Evolutionary conservation across 2,329 filamentous ascomycete species (phyloP).

Genomic region (Pleomassaria siparia): DNA sequence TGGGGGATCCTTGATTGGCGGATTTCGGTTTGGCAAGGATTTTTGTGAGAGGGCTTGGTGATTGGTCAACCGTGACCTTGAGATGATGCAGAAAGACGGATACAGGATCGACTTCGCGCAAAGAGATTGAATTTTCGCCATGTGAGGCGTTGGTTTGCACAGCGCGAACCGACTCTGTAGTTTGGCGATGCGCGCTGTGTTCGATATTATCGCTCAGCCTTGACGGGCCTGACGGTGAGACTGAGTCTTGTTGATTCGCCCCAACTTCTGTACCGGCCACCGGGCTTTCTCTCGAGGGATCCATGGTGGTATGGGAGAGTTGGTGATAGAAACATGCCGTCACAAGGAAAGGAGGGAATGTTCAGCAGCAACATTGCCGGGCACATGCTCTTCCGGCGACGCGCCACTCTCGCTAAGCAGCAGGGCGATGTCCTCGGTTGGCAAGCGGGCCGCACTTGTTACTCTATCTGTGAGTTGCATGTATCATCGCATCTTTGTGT

Average conservation of each 20-base stretch:
- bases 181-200: constrained; percentile 6
- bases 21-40: constrained; percentile 30
- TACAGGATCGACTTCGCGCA: constrained; percentile 58
- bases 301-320: not conserved
- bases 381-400: not conserved
- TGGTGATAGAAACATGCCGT: not conserved
- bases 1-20: constrained; percentile 14
- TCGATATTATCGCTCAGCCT: constrained; percentile 4
- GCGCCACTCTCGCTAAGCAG: too few relatives aligned
- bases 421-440: too few relatives aligned
- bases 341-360: not conserved
- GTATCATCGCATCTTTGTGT: too few relatives aligned
- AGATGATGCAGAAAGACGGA: constrained; percentile 57
- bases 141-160: constrained; percentile 21
- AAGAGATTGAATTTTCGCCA: constrained; percentile 35
- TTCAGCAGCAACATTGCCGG: not conserved
- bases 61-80: constrained; percentile 60
- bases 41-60: constrained; percentile 44
- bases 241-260: not conserved
- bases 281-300: not conserved
- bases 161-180: constrained; percentile 12
- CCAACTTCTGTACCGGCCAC: not conserved
- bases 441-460: too few relatives aligned
- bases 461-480: too few relatives aligned
- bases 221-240: not conserved